Conservation (phyloP, 2,329 filamentous ascomycete species). For the Nectriaceae sp. region DNA sequence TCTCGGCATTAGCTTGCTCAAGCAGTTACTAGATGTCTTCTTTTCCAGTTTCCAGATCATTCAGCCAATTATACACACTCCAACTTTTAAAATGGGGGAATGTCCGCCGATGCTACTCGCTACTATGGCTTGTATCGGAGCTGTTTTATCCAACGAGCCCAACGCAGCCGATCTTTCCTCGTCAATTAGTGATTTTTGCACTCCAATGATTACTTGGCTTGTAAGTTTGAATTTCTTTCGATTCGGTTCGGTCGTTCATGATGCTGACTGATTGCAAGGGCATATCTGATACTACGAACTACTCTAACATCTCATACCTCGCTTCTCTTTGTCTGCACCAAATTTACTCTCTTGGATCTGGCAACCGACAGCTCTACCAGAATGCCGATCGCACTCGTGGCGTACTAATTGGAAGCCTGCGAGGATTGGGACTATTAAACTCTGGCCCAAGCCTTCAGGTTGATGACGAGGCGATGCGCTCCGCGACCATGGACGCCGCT, state of each 20-base stretch:
- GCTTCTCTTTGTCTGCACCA: conserved; percentile 33
- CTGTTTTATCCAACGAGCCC: conserved; percentile 20
- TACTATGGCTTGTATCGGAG: conserved; percentile 33
- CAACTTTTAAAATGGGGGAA: conserved; percentile 27
- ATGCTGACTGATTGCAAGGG: conserved; percentile 13
- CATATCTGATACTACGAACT: conserved; percentile 24
- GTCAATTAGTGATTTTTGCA: conserved; percentile 27
- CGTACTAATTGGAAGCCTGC: conserved; percentile 29
- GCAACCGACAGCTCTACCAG: conserved; percentile 32
- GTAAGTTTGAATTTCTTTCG: conserved; percentile 17
- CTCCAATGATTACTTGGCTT: conserved; percentile 31
- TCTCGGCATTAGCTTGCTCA: conserved; percentile 22
- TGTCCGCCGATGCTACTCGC: conserved; percentile 28
- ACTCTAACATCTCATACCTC: conserved; percentile 28
- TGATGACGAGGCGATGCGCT: conserved; percentile 3
- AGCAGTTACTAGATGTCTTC: conserved; percentile 25
- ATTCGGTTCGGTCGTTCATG: too few relatives aligned
- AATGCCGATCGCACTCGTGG: conserved; percentile 31
- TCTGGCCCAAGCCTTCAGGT: conserved; percentile 11
- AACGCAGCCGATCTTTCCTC: conserved; percentile 17
- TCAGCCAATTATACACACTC: conserved; percentile 31
- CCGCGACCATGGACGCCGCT: not conserved
- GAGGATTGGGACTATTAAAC: conserved; percentile 28
- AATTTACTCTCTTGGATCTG: conserved; percentile 34
- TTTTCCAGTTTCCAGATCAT: conserved; percentile 30